Evolutionary conservation across 257 asterid species (phyloP).

Genomic region (Forsythia suspensa): DNA sequence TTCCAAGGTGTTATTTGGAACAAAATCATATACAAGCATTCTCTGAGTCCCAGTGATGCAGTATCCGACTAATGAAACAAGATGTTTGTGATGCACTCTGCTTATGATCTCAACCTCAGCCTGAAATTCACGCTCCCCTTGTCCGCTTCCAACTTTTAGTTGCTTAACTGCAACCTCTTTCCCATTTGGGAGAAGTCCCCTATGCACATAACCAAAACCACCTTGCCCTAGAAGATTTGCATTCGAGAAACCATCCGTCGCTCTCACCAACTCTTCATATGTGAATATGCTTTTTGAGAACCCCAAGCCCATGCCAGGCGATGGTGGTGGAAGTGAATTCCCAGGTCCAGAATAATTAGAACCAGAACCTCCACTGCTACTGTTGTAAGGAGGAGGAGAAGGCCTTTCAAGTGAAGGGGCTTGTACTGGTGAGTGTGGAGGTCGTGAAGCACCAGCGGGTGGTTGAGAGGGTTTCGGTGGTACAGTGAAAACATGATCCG

Average conservation of each 20-base stretch:
- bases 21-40: not conserved
- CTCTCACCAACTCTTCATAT: slow-evolving; percentile 18
- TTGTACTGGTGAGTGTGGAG: slow-evolving; percentile 21
- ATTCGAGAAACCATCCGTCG: slow-evolving; percentile 13
- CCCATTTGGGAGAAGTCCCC: slow-evolving; percentile 23
- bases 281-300: not conserved
- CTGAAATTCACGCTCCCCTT: slow-evolving; percentile 25
- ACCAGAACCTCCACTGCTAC: slow-evolving; percentile 1
- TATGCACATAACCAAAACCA: slow-evolving; percentile 29
- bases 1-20: not conserved
- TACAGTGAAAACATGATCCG: slow-evolving; percentile 18
- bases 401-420: not conserved
- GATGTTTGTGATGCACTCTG: slow-evolving; percentile 5
- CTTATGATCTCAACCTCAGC: not conserved
- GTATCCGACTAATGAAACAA: not conserved
- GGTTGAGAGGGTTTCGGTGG: slow-evolving; percentile 34
- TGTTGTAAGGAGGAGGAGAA: not conserved
- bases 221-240: slow-evolving; percentile 25
- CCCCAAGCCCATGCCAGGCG: slow-evolving; percentile 4
- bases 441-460: slow-evolving; percentile 20
- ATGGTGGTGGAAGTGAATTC: not conserved
- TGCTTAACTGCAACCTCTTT: slow-evolving; percentile 23
- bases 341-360: not conserved
- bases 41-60: not conserved
- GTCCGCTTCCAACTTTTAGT: slow-evolving; percentile 21